Percentiles rank a stretch among this genome's conserved stretches.
Evolutionary conservation across 495 filamentous ascomycete species (phyloP).

Genomic region (Tuber microsphaerosporum): DNA sequence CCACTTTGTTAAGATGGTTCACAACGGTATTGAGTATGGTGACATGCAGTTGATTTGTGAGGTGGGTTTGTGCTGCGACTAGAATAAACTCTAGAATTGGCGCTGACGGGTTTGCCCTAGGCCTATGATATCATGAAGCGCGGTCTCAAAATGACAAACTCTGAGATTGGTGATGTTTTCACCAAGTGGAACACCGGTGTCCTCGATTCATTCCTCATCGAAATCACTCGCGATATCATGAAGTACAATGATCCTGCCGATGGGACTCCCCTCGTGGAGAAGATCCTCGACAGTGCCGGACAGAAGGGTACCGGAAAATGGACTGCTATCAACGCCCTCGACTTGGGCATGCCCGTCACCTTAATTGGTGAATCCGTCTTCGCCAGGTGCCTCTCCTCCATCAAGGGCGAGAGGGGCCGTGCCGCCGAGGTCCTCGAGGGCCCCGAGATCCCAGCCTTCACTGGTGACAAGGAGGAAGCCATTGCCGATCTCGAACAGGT

Average conservation of each 20-base stretch:
- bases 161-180: slow-evolving; percentile 93
- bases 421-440: slow-evolving; percentile 68
- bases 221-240: slow-evolving; percentile 97
- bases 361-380: slow-evolving; percentile 96
- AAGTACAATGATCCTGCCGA: slow-evolving; percentile 91
- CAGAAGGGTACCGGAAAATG: slow-evolving; percentile 99
- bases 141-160: slow-evolving; percentile 70
- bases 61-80: slow-evolving; percentile 50
- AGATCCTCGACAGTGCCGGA: slow-evolving; percentile 96
- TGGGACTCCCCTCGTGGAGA: slow-evolving; percentile 82
- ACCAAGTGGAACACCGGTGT: slow-evolving; percentile 97
- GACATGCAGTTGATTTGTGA: slow-evolving; percentile 99
- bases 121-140: slow-evolving; percentile 99
- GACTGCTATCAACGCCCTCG: slow-evolving; percentile 97
- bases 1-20: slow-evolving; percentile 99
- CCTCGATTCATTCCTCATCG: slow-evolving; percentile 97
- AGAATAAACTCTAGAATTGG: slow-evolving; percentile 10
- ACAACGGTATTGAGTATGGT: slow-evolving; percentile 99
- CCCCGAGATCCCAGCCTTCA: slow-evolving; percentile 70
- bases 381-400: slow-evolving; percentile 81
- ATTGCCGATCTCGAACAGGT: slow-evolving; percentile 90
- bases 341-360: slow-evolving; percentile 97
- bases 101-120: slow-evolving; percentile 47
- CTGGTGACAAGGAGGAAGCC: slow-evolving; percentile 84
- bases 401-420: slow-evolving; percentile 86